These are phyloP conservation scores for Euryodendron excelsum DNA, from an alignment of 148 eudicot genomes.

Conservation along the genomic window DNA sequence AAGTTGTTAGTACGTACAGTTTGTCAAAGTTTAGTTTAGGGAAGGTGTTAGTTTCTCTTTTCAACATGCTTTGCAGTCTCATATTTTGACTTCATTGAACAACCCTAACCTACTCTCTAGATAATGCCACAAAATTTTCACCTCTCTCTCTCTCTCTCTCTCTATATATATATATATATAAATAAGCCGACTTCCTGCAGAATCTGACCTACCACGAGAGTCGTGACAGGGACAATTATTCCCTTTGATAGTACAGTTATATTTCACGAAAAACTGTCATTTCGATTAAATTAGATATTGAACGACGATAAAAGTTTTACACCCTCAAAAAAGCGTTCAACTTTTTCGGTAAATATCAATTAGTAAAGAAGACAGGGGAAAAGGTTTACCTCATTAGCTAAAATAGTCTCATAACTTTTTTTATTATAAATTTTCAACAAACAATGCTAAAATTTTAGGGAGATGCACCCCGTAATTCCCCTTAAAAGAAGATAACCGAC, in stretches of 20 bases:
- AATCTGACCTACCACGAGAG: background rate
- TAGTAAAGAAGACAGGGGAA: no score
- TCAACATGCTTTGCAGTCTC: background rate
- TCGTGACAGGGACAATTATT: background rate
- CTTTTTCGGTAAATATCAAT: no score
- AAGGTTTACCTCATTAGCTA: no score
- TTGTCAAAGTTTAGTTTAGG: no score
- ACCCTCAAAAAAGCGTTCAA: no score
- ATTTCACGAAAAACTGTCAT: background rate
- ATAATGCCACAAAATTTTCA: background rate
- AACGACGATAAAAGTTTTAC: no score
- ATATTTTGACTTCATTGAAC: background rate
- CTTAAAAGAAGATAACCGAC: no score
- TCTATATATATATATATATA: background rate
- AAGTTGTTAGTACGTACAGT: background rate
- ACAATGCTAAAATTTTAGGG: no score
- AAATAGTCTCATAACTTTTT: no score
- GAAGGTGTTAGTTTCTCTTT: background rate
- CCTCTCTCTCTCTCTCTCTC: constrained; percentile 8
- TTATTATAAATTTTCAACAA: no score
- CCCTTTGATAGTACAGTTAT: background rate
- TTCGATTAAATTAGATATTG: no score
- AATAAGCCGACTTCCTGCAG: background rate
- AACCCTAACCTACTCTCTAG: background rate
- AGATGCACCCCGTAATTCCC: no score